phyloP scores from a whole-genome alignment of 1,284 basidiomycete species.

The Apiotrichum siamense region DNA sequence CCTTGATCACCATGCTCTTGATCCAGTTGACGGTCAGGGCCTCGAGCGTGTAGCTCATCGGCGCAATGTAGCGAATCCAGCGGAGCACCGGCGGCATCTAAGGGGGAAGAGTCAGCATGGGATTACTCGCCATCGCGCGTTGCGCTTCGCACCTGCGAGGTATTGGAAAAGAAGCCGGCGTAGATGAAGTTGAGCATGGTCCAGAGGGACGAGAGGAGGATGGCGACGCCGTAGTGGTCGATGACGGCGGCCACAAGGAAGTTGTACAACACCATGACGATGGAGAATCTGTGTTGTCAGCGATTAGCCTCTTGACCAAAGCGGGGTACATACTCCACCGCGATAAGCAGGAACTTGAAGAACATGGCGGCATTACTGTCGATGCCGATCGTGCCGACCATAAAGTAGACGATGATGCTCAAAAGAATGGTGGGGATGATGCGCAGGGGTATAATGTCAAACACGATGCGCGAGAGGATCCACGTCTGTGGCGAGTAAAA shows the following conservation, averaged over 20 bases:
- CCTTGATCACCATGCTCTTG: slow-evolving; percentile 70
- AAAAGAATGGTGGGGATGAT: slow-evolving; percentile 90
- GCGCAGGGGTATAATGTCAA: slow-evolving; percentile 91
- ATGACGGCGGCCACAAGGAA: slow-evolving; percentile 76
- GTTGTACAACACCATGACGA: slow-evolving; percentile 84
- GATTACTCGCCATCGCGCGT: no score
- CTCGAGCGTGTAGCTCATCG: slow-evolving; percentile 60
- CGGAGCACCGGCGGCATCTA: slow-evolving; percentile 71
- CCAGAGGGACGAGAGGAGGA: slow-evolving; percentile 62
- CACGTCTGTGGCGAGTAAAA: slow-evolving; percentile 58
- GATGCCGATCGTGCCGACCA: slow-evolving; percentile 60
- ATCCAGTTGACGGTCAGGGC: slow-evolving; percentile 85
- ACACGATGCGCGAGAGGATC: slow-evolving; percentile 95
- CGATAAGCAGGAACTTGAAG: slow-evolving; percentile 75
- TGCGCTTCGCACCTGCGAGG: slow-evolving; percentile 47
- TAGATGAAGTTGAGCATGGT: slow-evolving; percentile 73
- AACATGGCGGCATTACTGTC: slow-evolving; percentile 61
- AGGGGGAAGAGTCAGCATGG: no score
- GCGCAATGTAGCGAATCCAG: slow-evolving; percentile 67
- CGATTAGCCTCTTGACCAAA: background rate
- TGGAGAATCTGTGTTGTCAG: slow-evolving; percentile 51
- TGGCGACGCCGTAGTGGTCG: slow-evolving; percentile 77
- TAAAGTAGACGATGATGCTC: slow-evolving; percentile 89
- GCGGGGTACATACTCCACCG: slow-evolving; percentile 51
- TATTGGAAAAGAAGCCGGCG: slow-evolving; percentile 68